Conservation (phyloP, 371 early-diverging fungal species). For the Syncephalis fuscata region DNA sequence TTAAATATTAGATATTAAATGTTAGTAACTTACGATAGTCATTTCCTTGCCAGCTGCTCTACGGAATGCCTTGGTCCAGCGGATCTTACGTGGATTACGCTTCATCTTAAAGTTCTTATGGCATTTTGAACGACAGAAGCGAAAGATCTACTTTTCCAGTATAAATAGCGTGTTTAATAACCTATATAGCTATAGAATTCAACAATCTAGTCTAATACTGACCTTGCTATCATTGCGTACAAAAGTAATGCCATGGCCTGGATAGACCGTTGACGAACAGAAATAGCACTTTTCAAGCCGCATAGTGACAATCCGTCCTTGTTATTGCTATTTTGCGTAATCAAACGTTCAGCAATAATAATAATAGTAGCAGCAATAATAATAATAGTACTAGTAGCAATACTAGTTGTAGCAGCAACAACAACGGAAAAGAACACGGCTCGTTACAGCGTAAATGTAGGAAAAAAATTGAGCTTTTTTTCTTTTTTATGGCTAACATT, state of each 20-base stretch:
- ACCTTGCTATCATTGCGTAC: slow-evolving; percentile 96
- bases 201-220: slow-evolving; percentile 3
- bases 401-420: too few relatives aligned
- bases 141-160: slow-evolving; percentile 46
- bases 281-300: slow-evolving; percentile 99
- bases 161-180: background rate
- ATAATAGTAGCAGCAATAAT: too few relatives aligned
- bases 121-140: slow-evolving; percentile 98
- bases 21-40: slow-evolving; percentile 52
- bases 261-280: slow-evolving; percentile 96
- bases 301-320: slow-evolving; percentile 53
- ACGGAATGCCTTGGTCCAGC: slow-evolving; percentile 99
- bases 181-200: background rate
- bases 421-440: too few relatives aligned
- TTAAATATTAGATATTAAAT: slow-evolving; percentile 8
- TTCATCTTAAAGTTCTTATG: slow-evolving; percentile 99
- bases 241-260: slow-evolving; percentile 98
- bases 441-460: too few relatives aligned
- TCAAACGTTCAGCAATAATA: too few relatives aligned
- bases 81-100: slow-evolving; percentile 98
- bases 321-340: too few relatives aligned
- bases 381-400: too few relatives aligned
- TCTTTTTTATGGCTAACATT: background rate
- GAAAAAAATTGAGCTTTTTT: too few relatives aligned
- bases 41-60: slow-evolving; percentile 96